Percentiles rank a stretch among this genome's conserved stretches.
phyloP scores from a whole-genome alignment of 768 basidiomycete genomes.

The Rhodotorula toruloides region DNA sequence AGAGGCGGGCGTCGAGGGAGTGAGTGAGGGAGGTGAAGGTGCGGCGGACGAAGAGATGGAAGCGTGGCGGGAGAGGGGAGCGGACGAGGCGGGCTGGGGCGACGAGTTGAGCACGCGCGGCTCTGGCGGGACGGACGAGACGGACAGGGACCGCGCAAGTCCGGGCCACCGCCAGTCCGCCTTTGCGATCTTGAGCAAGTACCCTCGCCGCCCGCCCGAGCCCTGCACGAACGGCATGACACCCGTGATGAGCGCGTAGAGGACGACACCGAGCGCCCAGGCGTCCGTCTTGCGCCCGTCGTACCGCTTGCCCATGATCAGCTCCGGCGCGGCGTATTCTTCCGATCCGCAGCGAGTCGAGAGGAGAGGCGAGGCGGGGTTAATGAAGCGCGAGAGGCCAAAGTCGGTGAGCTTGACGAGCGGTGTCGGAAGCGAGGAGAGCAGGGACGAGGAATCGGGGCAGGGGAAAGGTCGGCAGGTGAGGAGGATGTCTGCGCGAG shows the following conservation, averaged over 20 bases:
- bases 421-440: slow-evolving; percentile 51
- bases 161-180: slow-evolving; percentile 66
- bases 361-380: slow-evolving; percentile 59
- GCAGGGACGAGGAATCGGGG: slow-evolving; percentile 44
- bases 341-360: slow-evolving; percentile 81
- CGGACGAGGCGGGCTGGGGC: background rate
- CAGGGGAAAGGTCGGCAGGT: slow-evolving; percentile 53
- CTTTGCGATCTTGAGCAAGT: slow-evolving; percentile 73
- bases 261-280: slow-evolving; percentile 84
- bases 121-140: background rate
- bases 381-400: slow-evolving; percentile 78
- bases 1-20: background rate
- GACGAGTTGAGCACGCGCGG: background rate
- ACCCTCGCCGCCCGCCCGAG: slow-evolving; percentile 47
- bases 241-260: slow-evolving; percentile 69
- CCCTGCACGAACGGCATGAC: slow-evolving; percentile 62
- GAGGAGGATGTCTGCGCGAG: slow-evolving; percentile 76
- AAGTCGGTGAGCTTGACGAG: slow-evolving; percentile 83
- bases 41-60: background rate
- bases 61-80: background rate
- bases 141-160: background rate
- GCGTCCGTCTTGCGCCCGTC: slow-evolving; percentile 80
- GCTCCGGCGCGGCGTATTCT: slow-evolving; percentile 76
- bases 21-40: background rate
- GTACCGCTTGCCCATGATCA: slow-evolving; percentile 63